Conservation (phyloP, 768 basidiomycete genomes). For the Coprinopsis marcescibilis region DNA sequence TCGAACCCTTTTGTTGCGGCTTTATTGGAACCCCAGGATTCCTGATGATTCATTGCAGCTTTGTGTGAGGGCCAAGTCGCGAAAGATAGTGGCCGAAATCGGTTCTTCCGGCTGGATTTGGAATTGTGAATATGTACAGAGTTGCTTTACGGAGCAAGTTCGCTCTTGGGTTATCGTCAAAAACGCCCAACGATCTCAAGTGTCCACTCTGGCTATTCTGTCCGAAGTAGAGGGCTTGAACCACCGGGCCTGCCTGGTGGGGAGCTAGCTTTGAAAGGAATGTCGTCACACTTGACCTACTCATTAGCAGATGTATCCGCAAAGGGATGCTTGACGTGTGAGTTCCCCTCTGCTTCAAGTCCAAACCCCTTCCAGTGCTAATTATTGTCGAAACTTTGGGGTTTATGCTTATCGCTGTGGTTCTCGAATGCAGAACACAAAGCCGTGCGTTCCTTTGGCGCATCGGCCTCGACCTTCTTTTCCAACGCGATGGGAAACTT, state of each 20-base stretch:
- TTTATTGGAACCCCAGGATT: no score
- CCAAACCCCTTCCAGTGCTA: background rate
- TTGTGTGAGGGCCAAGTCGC: no score
- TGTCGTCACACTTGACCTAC: background rate
- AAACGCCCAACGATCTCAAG: no score
- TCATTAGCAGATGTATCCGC: background rate
- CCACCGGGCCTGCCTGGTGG: background rate
- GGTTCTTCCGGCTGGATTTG: constrained; percentile 2
- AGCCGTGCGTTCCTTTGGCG: no score
- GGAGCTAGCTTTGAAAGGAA: background rate
- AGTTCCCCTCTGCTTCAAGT: background rate
- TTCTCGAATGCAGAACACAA: no score
- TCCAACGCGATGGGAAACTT: background rate
- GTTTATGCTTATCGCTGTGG: background rate
- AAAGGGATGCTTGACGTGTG: background rate
- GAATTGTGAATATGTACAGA: no score
- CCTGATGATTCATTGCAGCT: no score
- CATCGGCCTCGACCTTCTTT: no score
- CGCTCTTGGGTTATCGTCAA: no score
- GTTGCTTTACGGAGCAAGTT: no score
- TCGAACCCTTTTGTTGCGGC: no score
- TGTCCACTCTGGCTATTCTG: background rate
- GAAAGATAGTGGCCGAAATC: no score
- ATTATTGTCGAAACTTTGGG: constrained; percentile 2
- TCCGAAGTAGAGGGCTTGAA: background rate